Evolutionary conservation across 345 rosid genomes (phyloP).

Genomic region (Populus euphratica): DNA sequence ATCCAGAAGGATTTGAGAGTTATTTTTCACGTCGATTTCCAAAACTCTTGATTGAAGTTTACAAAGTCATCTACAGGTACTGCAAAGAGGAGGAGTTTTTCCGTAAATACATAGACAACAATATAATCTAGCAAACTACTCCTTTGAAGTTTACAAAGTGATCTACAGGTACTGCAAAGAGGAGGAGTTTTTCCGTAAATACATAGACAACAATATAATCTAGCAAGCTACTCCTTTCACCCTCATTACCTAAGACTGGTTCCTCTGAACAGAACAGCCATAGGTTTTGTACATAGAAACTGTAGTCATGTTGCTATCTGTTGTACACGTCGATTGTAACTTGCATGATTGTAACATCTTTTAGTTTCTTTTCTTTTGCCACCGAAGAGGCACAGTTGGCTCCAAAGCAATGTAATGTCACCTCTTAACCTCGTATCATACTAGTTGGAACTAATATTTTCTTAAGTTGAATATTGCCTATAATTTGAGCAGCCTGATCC

Average conservation of each 20-base stretch:
- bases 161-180: constrained; percentile 47
- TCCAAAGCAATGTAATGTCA: background rate
- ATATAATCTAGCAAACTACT: background rate
- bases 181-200: constrained; percentile 70
- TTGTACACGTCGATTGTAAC: background rate
- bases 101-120: constrained; percentile 54
- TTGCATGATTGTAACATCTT: background rate
- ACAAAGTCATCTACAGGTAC: constrained; percentile 43
- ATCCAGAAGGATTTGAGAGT: constrained; percentile 75
- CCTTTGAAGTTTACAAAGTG: constrained; percentile 35
- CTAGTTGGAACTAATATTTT: background rate
- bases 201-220: constrained; percentile 35
- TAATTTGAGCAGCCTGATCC: background rate
- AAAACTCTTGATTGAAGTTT: constrained; percentile 69
- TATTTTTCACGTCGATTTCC: constrained; percentile 77
- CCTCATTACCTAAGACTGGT: background rate
- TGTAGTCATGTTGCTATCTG: background rate
- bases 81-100: constrained; percentile 71
- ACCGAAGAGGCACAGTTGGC: background rate
- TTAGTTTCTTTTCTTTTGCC: background rate
- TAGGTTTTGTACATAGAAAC: background rate
- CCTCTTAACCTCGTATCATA: no score
- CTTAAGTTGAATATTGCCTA: background rate
- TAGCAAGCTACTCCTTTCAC: background rate
- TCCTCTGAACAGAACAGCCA: background rate